Percentiles rank a stretch among this genome's conserved stretches.
These are phyloP conservation scores for Perilla frutescens DNA, from an alignment of 257 asterid genomes.

Conservation along the genomic window DNA sequence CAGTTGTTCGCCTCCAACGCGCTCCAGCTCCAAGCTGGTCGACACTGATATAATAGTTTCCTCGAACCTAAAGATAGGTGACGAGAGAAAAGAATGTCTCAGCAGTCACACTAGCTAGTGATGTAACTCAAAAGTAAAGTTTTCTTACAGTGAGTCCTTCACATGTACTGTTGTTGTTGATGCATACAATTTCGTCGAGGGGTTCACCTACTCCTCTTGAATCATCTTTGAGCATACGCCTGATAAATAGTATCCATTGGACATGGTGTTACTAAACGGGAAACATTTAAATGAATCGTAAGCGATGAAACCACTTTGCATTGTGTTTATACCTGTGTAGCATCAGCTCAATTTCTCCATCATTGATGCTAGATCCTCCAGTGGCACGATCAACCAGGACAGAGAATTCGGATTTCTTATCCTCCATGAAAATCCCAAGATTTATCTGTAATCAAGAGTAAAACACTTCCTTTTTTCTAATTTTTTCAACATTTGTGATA, in stretches of 20 bases:
- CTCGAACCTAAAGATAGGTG: constrained; percentile 62
- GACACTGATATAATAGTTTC: constrained; percentile 66
- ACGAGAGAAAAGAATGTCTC: background rate
- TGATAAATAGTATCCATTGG: constrained; percentile 27
- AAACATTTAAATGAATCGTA: background rate
- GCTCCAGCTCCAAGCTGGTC: constrained; percentile 67
- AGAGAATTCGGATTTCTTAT: constrained; percentile 69
- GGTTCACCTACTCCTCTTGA: constrained; percentile 68
- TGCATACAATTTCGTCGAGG: constrained; percentile 74
- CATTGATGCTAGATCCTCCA: constrained; percentile 85
- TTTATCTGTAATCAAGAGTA: constrained; percentile 57
- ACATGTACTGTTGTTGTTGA: constrained; percentile 39
- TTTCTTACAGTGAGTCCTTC: constrained; percentile 72
- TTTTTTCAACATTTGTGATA: too few relatives aligned
- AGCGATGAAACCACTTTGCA: constrained; percentile 18
- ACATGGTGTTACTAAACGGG: constrained; percentile 5
- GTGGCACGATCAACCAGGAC: constrained; percentile 85
- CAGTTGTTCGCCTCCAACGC: constrained; percentile 80
- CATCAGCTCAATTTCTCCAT: constrained; percentile 91
- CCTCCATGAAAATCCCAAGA: constrained; percentile 72
- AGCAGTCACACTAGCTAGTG: background rate
- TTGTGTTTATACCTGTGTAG: constrained; percentile 68
- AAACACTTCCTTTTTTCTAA: background rate
- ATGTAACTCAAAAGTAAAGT: background rate
- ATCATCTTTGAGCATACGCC: constrained; percentile 73